Percentiles rank a stretch among this genome's conserved stretches.
Conservation (phyloP, 257 asterid genomes). For the Salvia hispanica region DNA sequence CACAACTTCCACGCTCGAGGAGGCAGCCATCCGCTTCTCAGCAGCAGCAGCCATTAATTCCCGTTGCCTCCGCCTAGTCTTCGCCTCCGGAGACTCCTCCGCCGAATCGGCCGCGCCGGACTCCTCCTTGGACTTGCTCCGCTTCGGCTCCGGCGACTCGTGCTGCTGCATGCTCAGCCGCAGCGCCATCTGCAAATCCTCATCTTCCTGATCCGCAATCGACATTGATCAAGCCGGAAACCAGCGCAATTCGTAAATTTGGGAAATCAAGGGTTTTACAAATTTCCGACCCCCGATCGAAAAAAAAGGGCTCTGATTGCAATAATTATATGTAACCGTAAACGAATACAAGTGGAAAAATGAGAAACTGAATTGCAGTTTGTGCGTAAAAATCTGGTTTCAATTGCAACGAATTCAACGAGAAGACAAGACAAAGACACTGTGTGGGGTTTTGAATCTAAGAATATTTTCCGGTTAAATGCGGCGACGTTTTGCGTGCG, state of each 20-base stretch:
- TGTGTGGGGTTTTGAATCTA: constrained; percentile 17
- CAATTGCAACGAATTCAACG: neutral
- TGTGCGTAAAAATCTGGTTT: neutral
- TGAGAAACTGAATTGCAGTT: neutral
- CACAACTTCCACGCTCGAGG: constrained; percentile 38
- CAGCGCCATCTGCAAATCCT: constrained; percentile 75
- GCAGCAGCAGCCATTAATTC: constrained; percentile 92
- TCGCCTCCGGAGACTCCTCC: constrained; percentile 55
- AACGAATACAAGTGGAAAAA: neutral
- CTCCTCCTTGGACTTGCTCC: constrained; percentile 64
- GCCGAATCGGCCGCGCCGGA: constrained; percentile 41
- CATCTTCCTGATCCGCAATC: constrained; percentile 74
- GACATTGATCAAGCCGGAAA: constrained; percentile 20
- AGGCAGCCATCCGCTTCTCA: constrained; percentile 64
- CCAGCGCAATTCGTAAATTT: neutral
- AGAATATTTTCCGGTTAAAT: constrained; percentile 1
- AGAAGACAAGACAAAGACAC: neutral
- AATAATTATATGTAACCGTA: neutral
- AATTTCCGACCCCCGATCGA: constrained; percentile 11
- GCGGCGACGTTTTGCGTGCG: constrained; percentile 24
- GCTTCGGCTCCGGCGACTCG: constrained; percentile 76
- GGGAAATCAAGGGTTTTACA: neutral
- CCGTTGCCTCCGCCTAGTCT: constrained; percentile 49
- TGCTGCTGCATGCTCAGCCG: constrained; percentile 72
- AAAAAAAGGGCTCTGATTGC: constrained; percentile 35